Evolutionary conservation across 1,284 basidiomycete genomes (phyloP), one percentile per base, ranked within the genome.

Genomic region (Agaricales sp.): DNA sequence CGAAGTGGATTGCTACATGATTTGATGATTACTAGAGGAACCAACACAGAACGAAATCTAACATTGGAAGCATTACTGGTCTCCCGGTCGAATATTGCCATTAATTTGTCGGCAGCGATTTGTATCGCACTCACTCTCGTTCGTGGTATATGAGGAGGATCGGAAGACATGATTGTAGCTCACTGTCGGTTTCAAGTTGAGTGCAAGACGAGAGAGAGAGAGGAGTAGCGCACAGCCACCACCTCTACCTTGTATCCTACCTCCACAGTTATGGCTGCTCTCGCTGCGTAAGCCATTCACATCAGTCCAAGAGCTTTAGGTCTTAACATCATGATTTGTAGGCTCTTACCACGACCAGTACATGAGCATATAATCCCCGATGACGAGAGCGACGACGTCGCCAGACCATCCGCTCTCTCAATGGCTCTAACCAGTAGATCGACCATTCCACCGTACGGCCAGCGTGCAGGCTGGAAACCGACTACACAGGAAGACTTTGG

Each of bases 401-500:
- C 68, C 14, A 61, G 57, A 23, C 61, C 55, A 21, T 64, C 60
- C 26, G 54, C 62, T 37, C 66, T 69, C 11, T 67, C 73, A 16
- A 69, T 77, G 52, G 61, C 74, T 3, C 60, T 85, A 47, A 67
- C 75, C 52, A 61, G 77, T 63, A 70, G 87, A 46, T 63, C 65
- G 37, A 68, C 65, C 37, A 70, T 86, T 26, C 92, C 90, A 20
- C 74, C 83, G 3, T 98, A 98, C 64, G 89, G 94, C 4, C 81
- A 86, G 60, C 77, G 95, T 52, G 73, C 67, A 55, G 85, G 81
- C 52, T 99, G 95, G 95, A 89, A 82, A 60, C 95, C 95, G 18
- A 77, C 77, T 39, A 74, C 75, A 18, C 77, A 78, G 53, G 84
- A 86, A 50, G 93, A 98, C 60, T 98, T 87, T 67, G 89, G 86